Evolutionary conservation across 2,329 filamentous ascomycete species (phyloP).

Genomic region (Stachybotrys echinatus): DNA sequence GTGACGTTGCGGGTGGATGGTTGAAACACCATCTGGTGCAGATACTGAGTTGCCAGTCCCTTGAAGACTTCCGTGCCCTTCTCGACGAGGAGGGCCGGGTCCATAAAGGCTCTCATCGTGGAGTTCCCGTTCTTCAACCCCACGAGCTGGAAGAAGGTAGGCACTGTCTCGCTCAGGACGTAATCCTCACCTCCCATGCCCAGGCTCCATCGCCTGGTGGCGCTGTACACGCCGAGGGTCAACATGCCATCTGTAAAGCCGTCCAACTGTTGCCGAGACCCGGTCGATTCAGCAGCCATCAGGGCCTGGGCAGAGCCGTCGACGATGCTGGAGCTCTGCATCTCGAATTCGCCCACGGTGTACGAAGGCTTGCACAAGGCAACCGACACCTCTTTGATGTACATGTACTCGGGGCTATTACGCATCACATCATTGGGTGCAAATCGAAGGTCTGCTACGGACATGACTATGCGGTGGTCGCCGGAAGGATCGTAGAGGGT

Average conservation of each 20-base stretch:
- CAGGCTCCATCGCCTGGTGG: not conserved
- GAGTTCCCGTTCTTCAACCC: not conserved
- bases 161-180: not conserved
- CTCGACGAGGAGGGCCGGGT: not conserved
- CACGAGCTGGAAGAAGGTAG: not conserved
- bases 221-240: not conserved
- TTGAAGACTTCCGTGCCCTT: not conserved
- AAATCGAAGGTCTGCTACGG: conserved; percentile 1
- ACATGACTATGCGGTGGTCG: conserved; percentile 15
- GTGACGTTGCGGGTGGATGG: not conserved
- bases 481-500: conserved; percentile 12
- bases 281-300: not conserved
- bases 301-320: not conserved
- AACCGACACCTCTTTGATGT: not conserved
- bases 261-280: not conserved
- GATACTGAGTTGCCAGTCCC: not conserved
- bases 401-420: not conserved
- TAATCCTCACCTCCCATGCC: not conserved
- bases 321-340: not conserved
- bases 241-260: not conserved
- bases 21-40: not conserved
- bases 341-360: not conserved
- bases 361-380: not conserved
- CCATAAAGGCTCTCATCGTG: not conserved
- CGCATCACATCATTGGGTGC: not conserved